These are phyloP conservation scores for Dryas octopetala DNA, from an alignment of 306 rosid genomes.

Conservation along the genomic window DNA sequence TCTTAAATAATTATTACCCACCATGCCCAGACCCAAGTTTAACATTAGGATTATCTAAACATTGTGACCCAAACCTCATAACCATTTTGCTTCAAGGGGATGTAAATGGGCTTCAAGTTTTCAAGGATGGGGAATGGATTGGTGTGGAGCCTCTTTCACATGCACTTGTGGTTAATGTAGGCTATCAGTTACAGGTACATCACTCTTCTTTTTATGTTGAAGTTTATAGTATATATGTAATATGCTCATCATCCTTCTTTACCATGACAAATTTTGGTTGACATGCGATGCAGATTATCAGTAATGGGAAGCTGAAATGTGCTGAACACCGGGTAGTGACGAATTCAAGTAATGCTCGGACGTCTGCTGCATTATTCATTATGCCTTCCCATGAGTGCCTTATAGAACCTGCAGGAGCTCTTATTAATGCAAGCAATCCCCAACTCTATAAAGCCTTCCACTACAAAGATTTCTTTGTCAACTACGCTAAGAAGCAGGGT, in stretches of 20 bases:
- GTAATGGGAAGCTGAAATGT: constrained; percentile 16
- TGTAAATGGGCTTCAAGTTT: constrained; percentile 44
- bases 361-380: background rate
- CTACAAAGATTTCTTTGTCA: constrained; percentile 3
- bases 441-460: background rate
- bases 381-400: background rate
- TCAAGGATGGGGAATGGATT: constrained; percentile 52
- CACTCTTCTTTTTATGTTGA: background rate
- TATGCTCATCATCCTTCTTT: background rate
- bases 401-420: constrained; percentile 13
- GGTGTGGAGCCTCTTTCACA: constrained; percentile 44
- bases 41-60: constrained; percentile 24
- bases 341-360: constrained; percentile 5
- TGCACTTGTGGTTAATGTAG: constrained; percentile 53
- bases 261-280: background rate
- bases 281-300: constrained; percentile 1
- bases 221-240: background rate
- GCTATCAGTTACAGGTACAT: constrained; percentile 38
- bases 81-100: constrained; percentile 30
- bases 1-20: constrained; percentile 17
- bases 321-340: constrained; percentile 14
- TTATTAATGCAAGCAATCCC: constrained; percentile 10
- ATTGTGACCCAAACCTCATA: constrained; percentile 22
- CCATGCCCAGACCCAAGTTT: constrained; percentile 4
- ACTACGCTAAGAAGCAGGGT: background rate